Percentiles rank a stretch among this genome's conserved stretches.
These are phyloP conservation scores for Psilocybe tampanensis DNA, from an alignment of 768 basidiomycete species.

Conservation along the genomic window DNA sequence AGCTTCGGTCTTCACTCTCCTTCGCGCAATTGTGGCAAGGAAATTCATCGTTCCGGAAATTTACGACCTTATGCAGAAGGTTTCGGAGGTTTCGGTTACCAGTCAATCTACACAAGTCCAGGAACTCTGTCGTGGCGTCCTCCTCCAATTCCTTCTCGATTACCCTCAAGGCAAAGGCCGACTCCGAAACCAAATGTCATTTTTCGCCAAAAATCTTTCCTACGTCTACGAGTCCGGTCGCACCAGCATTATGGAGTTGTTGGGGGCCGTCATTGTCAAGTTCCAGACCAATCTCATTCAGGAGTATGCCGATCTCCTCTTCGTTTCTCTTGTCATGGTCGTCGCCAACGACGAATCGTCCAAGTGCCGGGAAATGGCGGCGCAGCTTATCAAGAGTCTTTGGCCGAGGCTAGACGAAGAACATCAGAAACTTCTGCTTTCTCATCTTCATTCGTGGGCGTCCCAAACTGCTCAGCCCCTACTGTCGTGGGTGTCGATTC, in stretches of 20 bases:
- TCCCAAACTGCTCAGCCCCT: slow-evolving; percentile 58
- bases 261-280: slow-evolving; percentile 83
- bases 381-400: slow-evolving; percentile 77
- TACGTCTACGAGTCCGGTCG: slow-evolving; percentile 92
- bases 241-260: slow-evolving; percentile 90
- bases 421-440: slow-evolving; percentile 56
- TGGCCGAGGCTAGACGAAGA: slow-evolving; percentile 68
- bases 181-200: slow-evolving; percentile 84
- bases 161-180: slow-evolving; percentile 96
- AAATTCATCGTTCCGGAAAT: slow-evolving; percentile 95
- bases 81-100: slow-evolving; percentile 91
- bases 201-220: slow-evolving; percentile 89
- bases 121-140: slow-evolving; percentile 84
- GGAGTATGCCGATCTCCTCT: slow-evolving; percentile 88
- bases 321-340: slow-evolving; percentile 90
- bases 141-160: slow-evolving; percentile 94
- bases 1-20: slow-evolving; percentile 81
- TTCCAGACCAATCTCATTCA: slow-evolving; percentile 73
- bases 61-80: slow-evolving; percentile 94
- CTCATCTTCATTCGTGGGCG: slow-evolving; percentile 82
- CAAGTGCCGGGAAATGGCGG: slow-evolving; percentile 88
- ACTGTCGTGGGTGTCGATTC: slow-evolving; percentile 73
- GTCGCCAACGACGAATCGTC: slow-evolving; percentile 93
- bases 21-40: slow-evolving; percentile 88
- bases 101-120: slow-evolving; percentile 91